Conservation (phyloP, 805 yeast species). For the Kodamaea neixiangensis region DNA sequence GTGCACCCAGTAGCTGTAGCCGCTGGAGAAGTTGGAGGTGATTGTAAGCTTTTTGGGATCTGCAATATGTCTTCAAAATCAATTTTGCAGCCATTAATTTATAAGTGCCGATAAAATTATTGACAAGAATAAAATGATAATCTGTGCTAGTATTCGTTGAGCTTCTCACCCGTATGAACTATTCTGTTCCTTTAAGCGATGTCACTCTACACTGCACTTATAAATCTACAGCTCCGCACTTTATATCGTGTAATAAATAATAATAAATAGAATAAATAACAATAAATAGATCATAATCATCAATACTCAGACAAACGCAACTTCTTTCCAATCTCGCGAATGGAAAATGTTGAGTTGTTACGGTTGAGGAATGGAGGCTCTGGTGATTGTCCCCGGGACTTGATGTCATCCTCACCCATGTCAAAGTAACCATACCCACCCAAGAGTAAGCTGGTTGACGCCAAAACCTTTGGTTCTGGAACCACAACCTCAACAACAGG, state of each 20-base stretch:
- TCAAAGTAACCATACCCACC: constrained; percentile 67
- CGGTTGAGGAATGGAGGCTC: constrained; percentile 50
- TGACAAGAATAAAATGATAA: too few species aligned
- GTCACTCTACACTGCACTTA: too few species aligned
- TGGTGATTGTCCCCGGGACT: constrained; percentile 60
- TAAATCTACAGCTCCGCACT: neutral
- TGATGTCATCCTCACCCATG: constrained; percentile 52
- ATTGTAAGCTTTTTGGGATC: too few species aligned
- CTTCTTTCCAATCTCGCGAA: constrained; percentile 65
- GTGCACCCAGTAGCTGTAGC: too few species aligned
- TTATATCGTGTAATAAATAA: neutral
- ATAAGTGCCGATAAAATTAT: too few species aligned
- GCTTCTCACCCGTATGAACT: too few species aligned
- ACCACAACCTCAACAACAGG: constrained; percentile 3
- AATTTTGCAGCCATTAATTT: too few species aligned
- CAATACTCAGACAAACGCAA: constrained; percentile 63
- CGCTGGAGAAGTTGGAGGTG: too few species aligned
- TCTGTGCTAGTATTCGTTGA: too few species aligned
- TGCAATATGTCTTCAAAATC: too few species aligned
- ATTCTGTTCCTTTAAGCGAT: too few species aligned
- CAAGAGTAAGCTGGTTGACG: constrained; percentile 27
- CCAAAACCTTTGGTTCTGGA: neutral
- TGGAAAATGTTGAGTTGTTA: constrained; percentile 40
- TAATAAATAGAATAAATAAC: constrained; percentile 12
- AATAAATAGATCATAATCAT: constrained; percentile 11